Evolutionary conservation across 805 yeast species (phyloP).

Genomic region (Sungouiozyma ichnusensis): DNA sequence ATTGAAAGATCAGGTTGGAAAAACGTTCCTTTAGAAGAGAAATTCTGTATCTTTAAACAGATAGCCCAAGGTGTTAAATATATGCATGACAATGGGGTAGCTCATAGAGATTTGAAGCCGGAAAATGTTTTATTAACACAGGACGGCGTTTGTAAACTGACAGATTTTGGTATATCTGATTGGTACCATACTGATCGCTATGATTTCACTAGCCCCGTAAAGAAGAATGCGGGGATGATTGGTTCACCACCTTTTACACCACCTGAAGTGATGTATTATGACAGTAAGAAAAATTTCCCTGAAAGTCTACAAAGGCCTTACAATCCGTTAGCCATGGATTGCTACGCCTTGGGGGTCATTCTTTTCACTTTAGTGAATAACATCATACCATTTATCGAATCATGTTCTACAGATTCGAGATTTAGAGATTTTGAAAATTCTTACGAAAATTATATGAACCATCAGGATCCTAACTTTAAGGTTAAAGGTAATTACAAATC

Average conservation of each 20-base stretch:
- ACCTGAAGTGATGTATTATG: conserved; percentile 57
- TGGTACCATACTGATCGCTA: conserved; percentile 48
- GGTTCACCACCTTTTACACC: conserved; percentile 80
- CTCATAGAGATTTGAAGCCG: conserved; percentile 67
- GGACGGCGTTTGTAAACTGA: conserved; percentile 53
- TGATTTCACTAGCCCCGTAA: conserved; percentile 36
- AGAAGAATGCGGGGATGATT: conserved; percentile 37
- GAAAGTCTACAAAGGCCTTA: conserved; percentile 32
- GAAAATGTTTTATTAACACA: conserved; percentile 55
- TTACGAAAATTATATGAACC: conserved; percentile 32
- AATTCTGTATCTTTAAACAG: conserved; percentile 61
- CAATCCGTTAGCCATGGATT: conserved; percentile 60
- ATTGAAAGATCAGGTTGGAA: conserved; percentile 55
- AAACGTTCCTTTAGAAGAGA: conserved; percentile 39
- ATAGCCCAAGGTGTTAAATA: conserved; percentile 50
- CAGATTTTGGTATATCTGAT: conserved; percentile 71
- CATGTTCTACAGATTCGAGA: conserved; percentile 37
- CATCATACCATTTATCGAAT: conserved; percentile 49
- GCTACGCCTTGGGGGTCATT: conserved; percentile 65
- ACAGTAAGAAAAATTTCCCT: conserved; percentile 25
- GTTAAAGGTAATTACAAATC: conserved; percentile 34
- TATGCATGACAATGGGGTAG: conserved; percentile 57
- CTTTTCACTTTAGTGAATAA: conserved; percentile 51
- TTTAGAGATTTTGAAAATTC: conserved; percentile 47
- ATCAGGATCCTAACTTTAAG: conserved; percentile 40